phyloP scores from a whole-genome alignment of 768 basidiomycete genomes.

The Tylopilus balloui region DNA sequence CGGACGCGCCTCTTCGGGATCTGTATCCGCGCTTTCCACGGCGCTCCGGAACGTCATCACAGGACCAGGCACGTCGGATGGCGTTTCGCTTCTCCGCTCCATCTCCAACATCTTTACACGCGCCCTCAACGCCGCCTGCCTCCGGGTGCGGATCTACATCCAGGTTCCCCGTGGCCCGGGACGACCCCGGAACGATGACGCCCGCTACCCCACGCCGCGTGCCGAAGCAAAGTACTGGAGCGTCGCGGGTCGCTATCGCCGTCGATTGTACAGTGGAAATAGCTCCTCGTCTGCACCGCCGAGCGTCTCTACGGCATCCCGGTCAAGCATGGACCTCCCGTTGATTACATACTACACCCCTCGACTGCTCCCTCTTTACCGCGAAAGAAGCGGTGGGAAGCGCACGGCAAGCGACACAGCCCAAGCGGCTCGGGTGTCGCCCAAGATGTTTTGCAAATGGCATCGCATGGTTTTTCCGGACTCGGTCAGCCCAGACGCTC shows the following conservation, averaged over 20 bases:
- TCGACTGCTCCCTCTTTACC: conserved; percentile 38
- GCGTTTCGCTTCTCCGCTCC: background rate
- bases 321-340: conserved; percentile 9
- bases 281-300: background rate
- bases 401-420: conserved; percentile 1
- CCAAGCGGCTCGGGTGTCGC: conserved; percentile 29
- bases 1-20: background rate
- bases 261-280: conserved; percentile 25
- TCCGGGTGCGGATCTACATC: conserved; percentile 13
- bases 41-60: conserved; percentile 6
- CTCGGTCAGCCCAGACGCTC: conserved; percentile 34
- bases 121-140: conserved; percentile 14
- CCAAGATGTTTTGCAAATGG: conserved; percentile 42
- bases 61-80: background rate
- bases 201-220: conserved; percentile 19
- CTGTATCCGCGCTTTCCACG: background rate
- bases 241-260: conserved; percentile 24
- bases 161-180: background rate
- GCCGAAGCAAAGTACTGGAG: conserved; percentile 33
- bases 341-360: conserved; percentile 34
- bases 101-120: conserved; percentile 12
- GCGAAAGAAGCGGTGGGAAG: conserved; percentile 12
- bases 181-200: conserved; percentile 2
- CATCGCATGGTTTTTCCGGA: conserved; percentile 42
- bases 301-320: conserved; percentile 1